These are phyloP conservation scores for Boletus pseudo-olivaceus DNA, from an alignment of 768 basidiomycete genomes.

Conservation along the genomic window DNA sequence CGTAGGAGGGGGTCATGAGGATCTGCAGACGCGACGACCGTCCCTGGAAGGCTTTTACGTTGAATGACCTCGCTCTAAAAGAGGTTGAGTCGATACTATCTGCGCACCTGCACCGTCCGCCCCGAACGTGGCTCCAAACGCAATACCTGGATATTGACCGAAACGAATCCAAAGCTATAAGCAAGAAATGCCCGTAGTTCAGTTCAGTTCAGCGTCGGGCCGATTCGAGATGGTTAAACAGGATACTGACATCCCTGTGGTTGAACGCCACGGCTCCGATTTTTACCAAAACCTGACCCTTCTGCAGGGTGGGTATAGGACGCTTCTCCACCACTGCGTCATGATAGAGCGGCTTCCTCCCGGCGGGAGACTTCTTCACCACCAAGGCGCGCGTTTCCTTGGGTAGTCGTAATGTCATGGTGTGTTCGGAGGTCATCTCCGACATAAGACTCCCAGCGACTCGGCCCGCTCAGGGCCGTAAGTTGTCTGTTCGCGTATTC, in stretches of 20 bases:
- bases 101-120: conserved; percentile 69
- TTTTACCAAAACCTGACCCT: conserved; percentile 62
- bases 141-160: conserved; percentile 64
- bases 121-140: conserved; percentile 58
- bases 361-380: conserved; percentile 40
- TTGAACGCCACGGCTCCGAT: conserved; percentile 74
- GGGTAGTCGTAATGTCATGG: conserved; percentile 31
- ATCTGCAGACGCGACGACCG: conserved; percentile 56
- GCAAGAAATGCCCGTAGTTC: neutral
- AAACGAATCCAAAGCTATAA: conserved; percentile 69
- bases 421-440: neutral
- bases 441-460: neutral
- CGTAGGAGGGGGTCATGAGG: conserved; percentile 53
- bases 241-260: conserved; percentile 58
- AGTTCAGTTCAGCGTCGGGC: neutral
- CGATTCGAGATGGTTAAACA: neutral
- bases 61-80: neutral
- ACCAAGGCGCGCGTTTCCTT: conserved; percentile 46
- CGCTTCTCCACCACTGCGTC: conserved; percentile 52
- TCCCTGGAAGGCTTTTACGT: conserved; percentile 40
- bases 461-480: neutral
- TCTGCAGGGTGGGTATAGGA: conserved; percentile 47
- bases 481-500: neutral
- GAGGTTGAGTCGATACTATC: neutral
- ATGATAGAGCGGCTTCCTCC: conserved; percentile 46